phyloP scores from a whole-genome alignment of 2,329 filamentous ascomycete species.

The Epichloe baconii region DNA sequence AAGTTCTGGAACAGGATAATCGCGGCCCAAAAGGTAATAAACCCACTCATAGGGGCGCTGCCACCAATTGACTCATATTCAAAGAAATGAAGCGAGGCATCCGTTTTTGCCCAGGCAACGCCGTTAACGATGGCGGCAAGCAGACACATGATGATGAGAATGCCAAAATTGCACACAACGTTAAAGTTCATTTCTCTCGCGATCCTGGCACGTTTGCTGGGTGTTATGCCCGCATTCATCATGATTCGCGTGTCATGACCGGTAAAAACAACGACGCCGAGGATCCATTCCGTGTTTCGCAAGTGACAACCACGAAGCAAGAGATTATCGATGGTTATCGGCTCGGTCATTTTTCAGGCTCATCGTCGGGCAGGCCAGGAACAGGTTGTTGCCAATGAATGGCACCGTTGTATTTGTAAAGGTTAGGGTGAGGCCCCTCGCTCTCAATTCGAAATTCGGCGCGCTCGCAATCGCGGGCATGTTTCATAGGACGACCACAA shows the following conservation, averaged over 20 bases:
- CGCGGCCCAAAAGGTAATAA: constrained; percentile 94
- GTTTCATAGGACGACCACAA: constrained; percentile 68
- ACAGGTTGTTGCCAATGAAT: constrained; percentile 74
- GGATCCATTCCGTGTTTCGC: constrained; percentile 89
- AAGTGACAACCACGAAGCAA: constrained; percentile 86
- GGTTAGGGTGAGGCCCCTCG: constrained; percentile 80
- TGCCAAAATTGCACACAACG: constrained; percentile 88
- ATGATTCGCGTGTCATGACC: constrained; percentile 98
- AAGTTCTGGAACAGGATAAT: constrained; percentile 96
- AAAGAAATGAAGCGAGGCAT: constrained; percentile 69
- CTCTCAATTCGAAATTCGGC: constrained; percentile 82
- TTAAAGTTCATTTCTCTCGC: constrained; percentile 94
- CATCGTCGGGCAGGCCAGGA: constrained; percentile 45
- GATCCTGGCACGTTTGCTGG: constrained; percentile 83
- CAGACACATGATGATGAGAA: constrained; percentile 82
- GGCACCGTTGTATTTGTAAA: constrained; percentile 89
- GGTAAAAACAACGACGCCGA: constrained; percentile 88
- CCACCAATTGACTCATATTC: constrained; percentile 75
- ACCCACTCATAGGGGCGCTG: constrained; percentile 64
- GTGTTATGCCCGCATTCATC: constrained; percentile 93
- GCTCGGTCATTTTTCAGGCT: constrained; percentile 74
- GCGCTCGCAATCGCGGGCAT: constrained; percentile 84
- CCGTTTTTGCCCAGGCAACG: constrained; percentile 59
- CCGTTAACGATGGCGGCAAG: constrained; percentile 77
- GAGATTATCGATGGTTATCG: constrained; percentile 89